Conservation (phyloP, 192 early-diverging fungal species). For the Coemansia sp. region DNA sequence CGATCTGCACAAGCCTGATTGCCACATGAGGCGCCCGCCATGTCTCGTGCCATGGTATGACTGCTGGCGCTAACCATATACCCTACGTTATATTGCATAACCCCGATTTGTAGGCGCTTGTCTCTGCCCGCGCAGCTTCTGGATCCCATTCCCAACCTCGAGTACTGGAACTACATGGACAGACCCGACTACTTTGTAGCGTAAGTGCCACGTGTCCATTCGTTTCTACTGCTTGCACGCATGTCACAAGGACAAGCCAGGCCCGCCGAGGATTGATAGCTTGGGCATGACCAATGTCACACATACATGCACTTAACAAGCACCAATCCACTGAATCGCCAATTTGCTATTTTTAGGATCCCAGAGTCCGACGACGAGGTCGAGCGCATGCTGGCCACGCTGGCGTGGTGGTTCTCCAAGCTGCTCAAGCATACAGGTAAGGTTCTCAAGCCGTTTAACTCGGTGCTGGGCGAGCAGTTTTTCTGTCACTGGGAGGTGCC, state of each 20-base stretch:
- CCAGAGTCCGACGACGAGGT: conserved; percentile 63
- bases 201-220: conserved; percentile 40
- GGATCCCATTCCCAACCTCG: conserved; percentile 74
- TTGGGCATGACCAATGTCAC: neutral
- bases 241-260: neutral
- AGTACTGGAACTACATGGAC: conserved; percentile 81
- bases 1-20: conserved; percentile 5
- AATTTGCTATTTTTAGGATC: conserved; percentile 53
- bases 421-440: conserved; percentile 65
- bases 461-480: conserved; percentile 62
- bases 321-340: neutral
- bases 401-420: conserved; percentile 76
- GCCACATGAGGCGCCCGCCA: conserved; percentile 4
- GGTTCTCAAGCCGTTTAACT: conserved; percentile 64
- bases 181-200: conserved; percentile 70
- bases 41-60: neutral
- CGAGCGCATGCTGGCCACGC: conserved; percentile 70
- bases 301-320: neutral
- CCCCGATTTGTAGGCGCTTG: conserved; percentile 56
- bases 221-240: neutral
- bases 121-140: conserved; percentile 73
- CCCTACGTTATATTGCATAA: neutral
- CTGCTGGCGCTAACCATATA: neutral
- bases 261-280: too few species aligned
- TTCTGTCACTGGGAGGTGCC: conserved; percentile 60